Evolutionary conservation across 2,329 filamentous ascomycete genomes (phyloP).

Genomic region (Alternaria triticina): DNA sequence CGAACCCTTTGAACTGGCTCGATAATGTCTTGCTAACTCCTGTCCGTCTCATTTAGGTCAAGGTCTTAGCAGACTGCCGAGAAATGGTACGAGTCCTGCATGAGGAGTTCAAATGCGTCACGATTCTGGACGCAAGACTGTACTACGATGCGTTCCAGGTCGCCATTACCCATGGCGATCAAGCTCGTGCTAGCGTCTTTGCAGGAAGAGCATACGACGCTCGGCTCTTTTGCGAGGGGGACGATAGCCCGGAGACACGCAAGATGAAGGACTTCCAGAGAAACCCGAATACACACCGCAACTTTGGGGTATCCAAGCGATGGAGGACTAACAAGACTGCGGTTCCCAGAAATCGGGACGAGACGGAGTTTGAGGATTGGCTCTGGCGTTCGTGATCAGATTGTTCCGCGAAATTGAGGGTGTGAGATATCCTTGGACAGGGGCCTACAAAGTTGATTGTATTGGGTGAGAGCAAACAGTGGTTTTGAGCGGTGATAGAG

Average conservation of each 20-base stretch:
- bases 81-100: neutral
- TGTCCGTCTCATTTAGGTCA: neutral
- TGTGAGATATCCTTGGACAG: neutral
- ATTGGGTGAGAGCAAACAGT: neutral
- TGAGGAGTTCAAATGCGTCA: neutral
- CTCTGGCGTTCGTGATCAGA: neutral
- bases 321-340: too few relatives aligned
- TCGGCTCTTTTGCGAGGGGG: neutral
- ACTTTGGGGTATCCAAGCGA: too few relatives aligned
- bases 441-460: too few relatives aligned
- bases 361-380: neutral
- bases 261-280: neutral
- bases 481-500: neutral
- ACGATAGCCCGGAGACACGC: neutral
- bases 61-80: neutral
- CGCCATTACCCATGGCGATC: neutral
- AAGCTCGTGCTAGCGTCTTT: neutral
- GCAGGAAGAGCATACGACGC: neutral
- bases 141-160: neutral
- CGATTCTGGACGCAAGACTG: neutral
- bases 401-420: neutral
- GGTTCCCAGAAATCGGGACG: neutral
- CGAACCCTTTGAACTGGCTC: too few relatives aligned
- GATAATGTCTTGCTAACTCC: neutral
- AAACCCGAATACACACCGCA: neutral